Percentiles rank a stretch among this genome's conserved stretches.
Conservation (phyloP, 1,284 basidiomycete genomes). For the Boletus calvinii region DNA sequence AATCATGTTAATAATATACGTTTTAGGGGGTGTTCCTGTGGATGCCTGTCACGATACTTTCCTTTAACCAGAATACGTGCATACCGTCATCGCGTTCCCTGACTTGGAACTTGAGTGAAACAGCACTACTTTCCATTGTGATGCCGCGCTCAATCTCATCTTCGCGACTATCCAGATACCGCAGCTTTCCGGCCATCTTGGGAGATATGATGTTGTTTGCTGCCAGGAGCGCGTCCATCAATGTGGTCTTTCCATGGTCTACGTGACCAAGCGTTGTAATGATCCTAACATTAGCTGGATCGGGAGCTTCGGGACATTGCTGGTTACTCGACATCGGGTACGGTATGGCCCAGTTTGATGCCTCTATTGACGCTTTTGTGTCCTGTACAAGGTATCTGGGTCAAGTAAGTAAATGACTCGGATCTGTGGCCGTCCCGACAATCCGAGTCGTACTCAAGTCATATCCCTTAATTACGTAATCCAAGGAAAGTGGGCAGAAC, state of each 20-base stretch:
- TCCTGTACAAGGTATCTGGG: neutral
- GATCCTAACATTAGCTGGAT: constrained; percentile 64
- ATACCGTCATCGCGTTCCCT: constrained; percentile 54
- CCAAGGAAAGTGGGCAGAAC: too few relatives aligned
- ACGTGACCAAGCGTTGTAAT: constrained; percentile 84
- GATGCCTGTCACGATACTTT: constrained; percentile 33
- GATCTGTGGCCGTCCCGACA: neutral
- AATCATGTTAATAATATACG: constrained; percentile 90
- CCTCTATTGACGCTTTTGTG: neutral
- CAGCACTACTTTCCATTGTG: constrained; percentile 98
- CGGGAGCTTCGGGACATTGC: constrained; percentile 38
- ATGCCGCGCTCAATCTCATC: constrained; percentile 98
- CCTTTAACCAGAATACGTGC: constrained; percentile 27
- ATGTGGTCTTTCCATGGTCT: constrained; percentile 92
- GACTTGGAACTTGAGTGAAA: constrained; percentile 82
- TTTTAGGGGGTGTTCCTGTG: constrained; percentile 54
- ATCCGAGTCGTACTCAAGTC: neutral
- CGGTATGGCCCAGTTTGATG: constrained; percentile 4
- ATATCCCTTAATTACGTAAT: neutral
- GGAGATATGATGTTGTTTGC: constrained; percentile 98
- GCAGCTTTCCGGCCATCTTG: constrained; percentile 93
- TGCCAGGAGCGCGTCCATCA: constrained; percentile 94
- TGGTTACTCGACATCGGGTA: constrained; percentile 21
- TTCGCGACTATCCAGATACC: constrained; percentile 94
- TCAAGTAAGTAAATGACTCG: neutral